Conservation (phyloP, 345 rosid genomes). For the Pseudoturritis turrita region DNA sequence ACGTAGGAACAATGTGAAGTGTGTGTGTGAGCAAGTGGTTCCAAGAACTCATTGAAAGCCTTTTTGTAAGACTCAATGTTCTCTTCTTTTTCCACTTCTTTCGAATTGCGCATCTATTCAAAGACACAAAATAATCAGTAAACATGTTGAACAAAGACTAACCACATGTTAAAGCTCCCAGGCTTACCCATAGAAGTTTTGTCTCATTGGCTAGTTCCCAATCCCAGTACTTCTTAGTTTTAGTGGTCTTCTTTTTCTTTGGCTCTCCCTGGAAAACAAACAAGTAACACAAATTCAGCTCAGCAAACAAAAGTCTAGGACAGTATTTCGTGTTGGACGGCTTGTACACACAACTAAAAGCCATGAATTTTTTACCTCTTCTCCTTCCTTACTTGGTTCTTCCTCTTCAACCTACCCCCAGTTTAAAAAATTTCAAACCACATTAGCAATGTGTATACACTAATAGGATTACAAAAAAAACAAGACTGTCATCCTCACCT, state of each 20-base stretch:
- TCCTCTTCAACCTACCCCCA: slow-evolving; percentile 84
- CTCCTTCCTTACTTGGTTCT: slow-evolving; percentile 78
- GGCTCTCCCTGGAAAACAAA: slow-evolving; percentile 61
- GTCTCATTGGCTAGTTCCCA: slow-evolving; percentile 96
- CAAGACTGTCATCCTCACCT: slow-evolving; percentile 52
- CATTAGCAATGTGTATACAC: background rate
- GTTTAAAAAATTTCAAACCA: background rate
- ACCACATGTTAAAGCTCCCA: background rate
- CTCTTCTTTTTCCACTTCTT: slow-evolving; percentile 80
- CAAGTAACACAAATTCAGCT: too few relatives aligned
- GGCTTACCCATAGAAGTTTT: slow-evolving; percentile 92
- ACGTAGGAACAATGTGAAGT: too few relatives aligned
- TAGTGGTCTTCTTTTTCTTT: slow-evolving; percentile 77
- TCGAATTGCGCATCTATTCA: slow-evolving; percentile 72
- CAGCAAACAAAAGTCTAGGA: too few relatives aligned
- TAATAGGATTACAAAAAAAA: background rate
- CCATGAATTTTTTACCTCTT: slow-evolving; percentile 48
- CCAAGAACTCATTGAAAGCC: slow-evolving; percentile 87
- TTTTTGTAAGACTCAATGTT: slow-evolving; percentile 90
- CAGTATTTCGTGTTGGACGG: background rate
- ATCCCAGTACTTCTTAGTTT: slow-evolving; percentile 96
- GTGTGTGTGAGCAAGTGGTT: slow-evolving; percentile 80
- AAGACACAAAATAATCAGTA: background rate
- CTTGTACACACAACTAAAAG: background rate
- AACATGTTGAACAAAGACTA: background rate